Evolutionary conservation across 176 grass and related monocot genomes (phyloP).

Genomic region (Puccinellia tenuiflora): DNA sequence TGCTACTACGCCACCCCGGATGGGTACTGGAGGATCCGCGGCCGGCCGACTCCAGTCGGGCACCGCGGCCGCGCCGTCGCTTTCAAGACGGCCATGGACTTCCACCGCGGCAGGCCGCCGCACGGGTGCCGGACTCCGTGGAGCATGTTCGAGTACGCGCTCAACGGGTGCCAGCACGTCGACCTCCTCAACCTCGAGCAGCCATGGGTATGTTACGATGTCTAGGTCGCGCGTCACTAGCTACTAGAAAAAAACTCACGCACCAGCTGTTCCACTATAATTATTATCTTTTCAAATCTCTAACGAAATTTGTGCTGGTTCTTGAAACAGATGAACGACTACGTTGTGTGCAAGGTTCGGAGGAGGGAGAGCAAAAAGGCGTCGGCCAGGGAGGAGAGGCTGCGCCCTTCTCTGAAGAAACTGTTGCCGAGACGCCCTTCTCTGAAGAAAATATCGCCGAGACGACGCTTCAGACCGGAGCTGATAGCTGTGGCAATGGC

Average conservation of each 20-base stretch:
- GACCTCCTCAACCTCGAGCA: not conserved
- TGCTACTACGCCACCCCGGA: not conserved
- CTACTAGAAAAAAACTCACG: not conserved
- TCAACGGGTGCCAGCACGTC: not conserved
- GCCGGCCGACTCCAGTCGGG: not conserved
- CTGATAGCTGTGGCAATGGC: not conserved
- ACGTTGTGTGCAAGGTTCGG: constrained; percentile 10
- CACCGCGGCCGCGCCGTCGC: not conserved
- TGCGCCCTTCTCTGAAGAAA: too few species aligned
- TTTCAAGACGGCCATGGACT: constrained; percentile 4
- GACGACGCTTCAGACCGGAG: not conserved
- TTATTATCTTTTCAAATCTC: not conserved
- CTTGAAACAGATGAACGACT: constrained; percentile 22
- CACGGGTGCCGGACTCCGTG: constrained; percentile 5
- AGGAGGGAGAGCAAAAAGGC: not conserved
- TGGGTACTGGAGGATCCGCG: constrained; percentile 10
- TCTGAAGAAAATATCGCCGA: not conserved
- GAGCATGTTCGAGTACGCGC: constrained; percentile 25
- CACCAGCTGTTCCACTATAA: not conserved
- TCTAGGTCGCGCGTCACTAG: too few species aligned
- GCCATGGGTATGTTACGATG: not conserved
- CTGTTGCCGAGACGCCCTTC: not conserved
- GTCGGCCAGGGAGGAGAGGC: not conserved
- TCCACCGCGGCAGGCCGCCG: not conserved
- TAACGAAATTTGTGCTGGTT: not conserved